Evolutionary conservation across 495 filamentous ascomycete species (phyloP), one percentile per base, ranked within the genome.

Genomic region (Lasiosphaeriaceae sp.): DNA sequence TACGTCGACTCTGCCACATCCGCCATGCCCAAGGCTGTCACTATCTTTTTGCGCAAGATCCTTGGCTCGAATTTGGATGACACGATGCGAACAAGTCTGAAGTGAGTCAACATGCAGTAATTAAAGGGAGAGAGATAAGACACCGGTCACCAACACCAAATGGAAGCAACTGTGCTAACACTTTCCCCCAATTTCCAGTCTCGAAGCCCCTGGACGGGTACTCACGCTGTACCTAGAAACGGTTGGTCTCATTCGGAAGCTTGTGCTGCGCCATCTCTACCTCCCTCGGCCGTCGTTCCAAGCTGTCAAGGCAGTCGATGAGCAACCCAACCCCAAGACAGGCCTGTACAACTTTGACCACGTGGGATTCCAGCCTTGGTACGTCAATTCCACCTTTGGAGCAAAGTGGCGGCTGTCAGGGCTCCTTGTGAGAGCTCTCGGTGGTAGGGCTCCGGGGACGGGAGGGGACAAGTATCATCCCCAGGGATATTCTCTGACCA

Each of bases 1-100:
- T 67, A 69, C 34, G 66, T 71, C 51, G 64, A 69, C 52, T 62
- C 60, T 3, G 68, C 64, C 16, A 45, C 35, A 12, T 54, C 55
- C 6, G 16, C 51, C 24, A 53, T 69, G 22, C 69, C 63, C 24
- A 35, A 46, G 11, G 55, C 60, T 21, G 20, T 63, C 12, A 60
- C 41, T 26, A 48, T 50, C 0, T 20, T 60, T n/a, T 55, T 67
- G 49, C 54, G 65, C 43, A 58, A 69, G 57, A 61, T 62, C 44
- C 35, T 71, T 20, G 65, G 64, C 31, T 55, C 45, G 34, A 47
- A 64, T 12, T 52, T 71, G 35, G 66, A 69, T 34, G 60, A 69
- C 56, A 20, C 56, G 22, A 71, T 68, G 43, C 16, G 43, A n/a
- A 21, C 16, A 17, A 12, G 11, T 11, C 43, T 46, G 0, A 1